Evolutionary conservation across 2,329 filamentous ascomycete genomes (phyloP), one percentile per base, ranked within the genome.

Genomic region (Macroventuria anomochaeta): DNA sequence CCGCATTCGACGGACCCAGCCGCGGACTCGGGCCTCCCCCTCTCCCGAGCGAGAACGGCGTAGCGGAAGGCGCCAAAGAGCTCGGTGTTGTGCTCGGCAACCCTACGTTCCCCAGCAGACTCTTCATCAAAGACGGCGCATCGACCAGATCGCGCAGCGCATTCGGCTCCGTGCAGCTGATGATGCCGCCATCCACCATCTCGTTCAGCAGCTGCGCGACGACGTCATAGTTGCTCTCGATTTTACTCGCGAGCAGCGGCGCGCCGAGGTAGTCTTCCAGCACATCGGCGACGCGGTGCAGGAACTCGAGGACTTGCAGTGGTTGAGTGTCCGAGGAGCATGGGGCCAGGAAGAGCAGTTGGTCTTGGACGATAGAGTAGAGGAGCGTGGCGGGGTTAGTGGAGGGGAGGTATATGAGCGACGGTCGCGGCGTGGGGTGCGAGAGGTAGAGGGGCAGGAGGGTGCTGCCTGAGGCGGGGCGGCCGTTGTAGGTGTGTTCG

Each of bases 261-360:
- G 91, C 87, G 53, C 93, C 93, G 7, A 99, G 82, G 72, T 97
- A 97, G 70, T 97, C 93, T 77, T 97, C 93, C 28, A 99, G 84
- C 11, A 90, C 88, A 80, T 99, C 95, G 69, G 96, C 86, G 25
- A 96, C 84, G 61, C 95, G 88, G 80, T 97, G 93, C 32, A 99
- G 83, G 75, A 97, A 97, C 77, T 97, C 93, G 60, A 97, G 87
- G 32, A 92, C 88, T 5, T 96, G 85, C 7, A 99, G 83, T 7
- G 95, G 92, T 70, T 97, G 93, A 44, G 90, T 88, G 72, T 99
- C 95, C 52, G 85, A 83, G 31, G 91, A 92, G n/a, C 88, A 85
- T 0, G 93, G 92, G 11, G 91, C 87, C 42, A 97, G 81, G 65
- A 97, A 90, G 17, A 97, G 83, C 5, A 99, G 83, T 68, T 92